Evolutionary conservation across 1,284 basidiomycete genomes (phyloP).

Genomic region (Rhodotorula sp.): DNA sequence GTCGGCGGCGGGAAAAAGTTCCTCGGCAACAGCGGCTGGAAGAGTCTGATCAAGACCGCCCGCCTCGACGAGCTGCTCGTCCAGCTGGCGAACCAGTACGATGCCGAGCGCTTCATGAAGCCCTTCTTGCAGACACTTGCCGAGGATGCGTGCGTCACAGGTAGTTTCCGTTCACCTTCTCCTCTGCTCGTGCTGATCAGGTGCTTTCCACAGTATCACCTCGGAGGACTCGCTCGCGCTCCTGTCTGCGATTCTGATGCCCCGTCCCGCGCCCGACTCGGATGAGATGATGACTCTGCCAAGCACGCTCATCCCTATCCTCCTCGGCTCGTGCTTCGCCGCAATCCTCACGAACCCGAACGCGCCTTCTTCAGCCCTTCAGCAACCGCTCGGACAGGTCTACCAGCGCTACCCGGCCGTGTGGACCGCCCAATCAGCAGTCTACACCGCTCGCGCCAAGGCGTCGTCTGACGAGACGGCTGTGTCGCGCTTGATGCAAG

Average conservation of each 20-base stretch:
- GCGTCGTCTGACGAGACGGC: slow-evolving; percentile 3
- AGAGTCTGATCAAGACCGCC: slow-evolving; percentile 32
- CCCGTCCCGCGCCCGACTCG: slow-evolving; percentile 14
- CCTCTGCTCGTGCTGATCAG: no score
- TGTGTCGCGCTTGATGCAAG: slow-evolving; percentile 22
- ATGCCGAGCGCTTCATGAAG: slow-evolving; percentile 36
- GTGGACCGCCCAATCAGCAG: slow-evolving; percentile 24
- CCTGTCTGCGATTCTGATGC: slow-evolving; percentile 26
- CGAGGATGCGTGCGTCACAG: slow-evolving; percentile 22
- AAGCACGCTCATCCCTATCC: slow-evolving; percentile 18
- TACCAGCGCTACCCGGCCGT: slow-evolving; percentile 39
- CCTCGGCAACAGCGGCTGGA: slow-evolving; percentile 38
- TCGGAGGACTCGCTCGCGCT: slow-evolving; percentile 21
- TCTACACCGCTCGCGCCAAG: slow-evolving; percentile 5
- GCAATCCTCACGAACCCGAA: slow-evolving; percentile 10
- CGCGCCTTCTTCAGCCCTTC: slow-evolving; percentile 17
- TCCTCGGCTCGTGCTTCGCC: slow-evolving; percentile 19
- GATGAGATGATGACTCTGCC: slow-evolving; percentile 23
- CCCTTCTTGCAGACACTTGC: slow-evolving; percentile 37
- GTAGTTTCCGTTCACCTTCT: not conserved
- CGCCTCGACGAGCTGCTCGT: slow-evolving; percentile 37
- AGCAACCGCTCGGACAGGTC: slow-evolving; percentile 30
- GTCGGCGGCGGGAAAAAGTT: slow-evolving; percentile 37
- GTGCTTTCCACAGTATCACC: slow-evolving; percentile 4
- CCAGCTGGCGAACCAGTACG: slow-evolving; percentile 36